Evolutionary conservation across 495 filamentous ascomycete species (phyloP).

Genomic region (Aspergillus olivimuriae): DNA sequence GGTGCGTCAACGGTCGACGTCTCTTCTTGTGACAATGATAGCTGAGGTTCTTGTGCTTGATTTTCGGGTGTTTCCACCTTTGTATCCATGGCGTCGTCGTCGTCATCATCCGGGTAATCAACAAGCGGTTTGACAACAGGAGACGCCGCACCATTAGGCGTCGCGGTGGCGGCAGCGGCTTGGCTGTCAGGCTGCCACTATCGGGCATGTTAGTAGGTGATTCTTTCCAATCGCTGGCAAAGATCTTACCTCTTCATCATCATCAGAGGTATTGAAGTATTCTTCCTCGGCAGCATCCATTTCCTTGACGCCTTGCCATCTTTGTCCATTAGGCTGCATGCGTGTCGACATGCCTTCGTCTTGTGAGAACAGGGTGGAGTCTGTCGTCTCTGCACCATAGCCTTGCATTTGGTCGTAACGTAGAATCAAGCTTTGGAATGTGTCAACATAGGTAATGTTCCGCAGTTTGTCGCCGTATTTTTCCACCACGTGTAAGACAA

Average conservation of each 20-base stretch:
- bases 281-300: conserved; percentile 85
- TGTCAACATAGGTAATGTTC: conserved; percentile 77
- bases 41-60: conserved; percentile 14
- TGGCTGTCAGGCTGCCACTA: conserved; percentile 33
- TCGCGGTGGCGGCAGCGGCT: conserved; percentile 13
- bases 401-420: conserved; percentile 77
- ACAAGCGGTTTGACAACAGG: conserved; percentile 68
- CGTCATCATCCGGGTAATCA: conserved; percentile 87
- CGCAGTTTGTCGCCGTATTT: conserved; percentile 79
- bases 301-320: conserved; percentile 74
- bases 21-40: conserved; percentile 11
- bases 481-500: conserved; percentile 81
- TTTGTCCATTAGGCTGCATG: conserved; percentile 55
- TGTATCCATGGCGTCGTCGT: conserved; percentile 54
- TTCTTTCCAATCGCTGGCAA: neutral
- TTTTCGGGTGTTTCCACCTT: conserved; percentile 22
- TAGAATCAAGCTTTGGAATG: conserved; percentile 67
- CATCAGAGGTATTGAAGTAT: conserved; percentile 88
- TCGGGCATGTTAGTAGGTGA: conserved; percentile 12
- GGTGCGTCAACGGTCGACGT: conserved; percentile 15
- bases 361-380: conserved; percentile 45
- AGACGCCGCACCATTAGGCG: conserved; percentile 42
- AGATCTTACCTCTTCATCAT: conserved; percentile 67
- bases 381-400: conserved; percentile 50
- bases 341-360: conserved; percentile 45